Percentiles rank a stretch among this genome's conserved stretches.
phyloP scores from a whole-genome alignment of 1,284 basidiomycete genomes.

The Ganoderma sinense region DNA sequence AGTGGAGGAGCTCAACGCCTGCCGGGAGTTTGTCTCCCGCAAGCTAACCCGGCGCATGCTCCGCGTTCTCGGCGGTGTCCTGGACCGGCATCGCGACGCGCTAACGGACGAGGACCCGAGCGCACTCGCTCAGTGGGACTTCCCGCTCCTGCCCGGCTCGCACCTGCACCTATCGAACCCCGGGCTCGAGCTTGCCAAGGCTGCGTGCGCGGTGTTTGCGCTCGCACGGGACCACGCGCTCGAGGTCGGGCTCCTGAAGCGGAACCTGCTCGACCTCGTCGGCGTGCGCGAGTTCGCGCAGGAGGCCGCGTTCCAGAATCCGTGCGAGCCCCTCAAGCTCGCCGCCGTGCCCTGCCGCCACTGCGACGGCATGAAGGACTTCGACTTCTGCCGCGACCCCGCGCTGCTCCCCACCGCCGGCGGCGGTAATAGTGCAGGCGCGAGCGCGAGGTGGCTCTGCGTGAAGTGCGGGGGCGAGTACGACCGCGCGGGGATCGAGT shows the following conservation, averaged over 20 bases:
- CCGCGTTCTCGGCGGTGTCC: conserved; percentile 73
- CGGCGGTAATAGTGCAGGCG: conserved; percentile 46
- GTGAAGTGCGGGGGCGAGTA: conserved; percentile 85
- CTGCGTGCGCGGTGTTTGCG: conserved; percentile 82
- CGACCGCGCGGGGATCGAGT: conserved; percentile 87
- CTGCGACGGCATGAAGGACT: conserved; percentile 90
- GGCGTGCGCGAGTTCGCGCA: conserved; percentile 88
- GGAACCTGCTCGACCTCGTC: conserved; percentile 90
- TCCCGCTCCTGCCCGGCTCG: conserved; percentile 91
- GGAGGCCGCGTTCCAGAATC: conserved; percentile 89
- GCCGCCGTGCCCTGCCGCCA: conserved; percentile 90
- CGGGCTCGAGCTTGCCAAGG: conserved; percentile 92
- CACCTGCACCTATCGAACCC: conserved; percentile 81
- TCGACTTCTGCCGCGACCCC: conserved; percentile 95
- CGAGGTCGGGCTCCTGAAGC: conserved; percentile 89
- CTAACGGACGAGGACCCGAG: conserved; percentile 58
- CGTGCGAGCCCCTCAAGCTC: conserved; percentile 91
- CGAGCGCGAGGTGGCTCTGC: conserved; percentile 66
- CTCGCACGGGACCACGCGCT: conserved; percentile 83
- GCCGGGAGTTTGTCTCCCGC: conserved; percentile 80
- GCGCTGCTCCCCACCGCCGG: conserved; percentile 76
- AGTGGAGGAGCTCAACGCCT: conserved; percentile 72
- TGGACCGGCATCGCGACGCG: conserved; percentile 71
- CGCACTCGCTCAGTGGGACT: conserved; percentile 68
- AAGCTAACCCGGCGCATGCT: conserved; percentile 87